These are phyloP conservation scores for Globisporangium parvum DNA, from an alignment of 352 stramenopile genomes.

Conservation along the genomic window DNA sequence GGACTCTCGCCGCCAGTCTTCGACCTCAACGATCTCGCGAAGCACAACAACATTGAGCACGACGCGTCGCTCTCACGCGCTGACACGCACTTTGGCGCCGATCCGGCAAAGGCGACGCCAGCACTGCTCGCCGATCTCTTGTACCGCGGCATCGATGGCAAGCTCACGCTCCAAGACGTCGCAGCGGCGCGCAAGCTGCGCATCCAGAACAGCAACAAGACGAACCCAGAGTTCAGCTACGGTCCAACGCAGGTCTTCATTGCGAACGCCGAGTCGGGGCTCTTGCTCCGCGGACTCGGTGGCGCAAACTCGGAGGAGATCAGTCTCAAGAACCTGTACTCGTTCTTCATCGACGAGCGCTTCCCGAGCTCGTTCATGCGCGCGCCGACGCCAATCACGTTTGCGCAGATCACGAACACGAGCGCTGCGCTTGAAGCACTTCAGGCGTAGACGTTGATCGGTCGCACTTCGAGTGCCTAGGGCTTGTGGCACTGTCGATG, in stretches of 20 bases:
- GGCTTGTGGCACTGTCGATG: no score
- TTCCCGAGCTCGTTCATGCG: slow-evolving; percentile 24
- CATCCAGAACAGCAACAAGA: slow-evolving; percentile 19
- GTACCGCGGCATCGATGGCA: neutral
- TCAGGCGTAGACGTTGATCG: neutral
- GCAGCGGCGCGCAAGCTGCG: slow-evolving; percentile 23
- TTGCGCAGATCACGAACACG: slow-evolving; percentile 18
- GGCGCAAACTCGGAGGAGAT: slow-evolving; percentile 26
- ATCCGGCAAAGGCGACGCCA: neutral
- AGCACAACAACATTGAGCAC: no score
- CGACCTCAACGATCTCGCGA: no score
- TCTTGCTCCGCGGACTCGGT: slow-evolving; percentile 28
- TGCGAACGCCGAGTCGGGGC: slow-evolving; percentile 28
- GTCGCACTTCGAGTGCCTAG: no score
- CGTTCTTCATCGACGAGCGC: slow-evolving; percentile 29
- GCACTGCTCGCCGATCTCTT: neutral
- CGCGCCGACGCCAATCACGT: slow-evolving; percentile 16
- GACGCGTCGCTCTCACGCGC: no score
- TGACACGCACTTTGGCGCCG: neutral
- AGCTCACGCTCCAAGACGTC: slow-evolving; percentile 17
- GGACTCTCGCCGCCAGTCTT: no score
- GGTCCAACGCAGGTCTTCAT: slow-evolving; percentile 26
- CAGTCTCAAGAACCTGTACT: slow-evolving; percentile 17
- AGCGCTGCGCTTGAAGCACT: slow-evolving; percentile 20
- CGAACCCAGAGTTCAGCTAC: slow-evolving; percentile 33